These are phyloP conservation scores for Populus deltoides DNA, from an alignment of 345 rosid species.

Conservation along the genomic window DNA sequence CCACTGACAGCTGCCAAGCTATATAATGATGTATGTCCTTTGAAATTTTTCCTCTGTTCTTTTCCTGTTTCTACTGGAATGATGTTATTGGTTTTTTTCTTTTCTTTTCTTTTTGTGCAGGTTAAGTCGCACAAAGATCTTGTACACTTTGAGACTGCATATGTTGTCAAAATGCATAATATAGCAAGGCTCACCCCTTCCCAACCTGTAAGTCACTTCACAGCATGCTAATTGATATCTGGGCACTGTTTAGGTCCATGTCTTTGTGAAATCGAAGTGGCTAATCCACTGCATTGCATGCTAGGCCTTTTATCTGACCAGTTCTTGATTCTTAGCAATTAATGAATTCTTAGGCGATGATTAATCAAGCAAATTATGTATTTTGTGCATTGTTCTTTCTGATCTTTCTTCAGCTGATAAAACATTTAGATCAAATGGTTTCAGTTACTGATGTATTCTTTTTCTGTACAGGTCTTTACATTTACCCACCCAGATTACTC, in stretches of 20 bases:
- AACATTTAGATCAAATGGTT: slow-evolving; percentile 2
- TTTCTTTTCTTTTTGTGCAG: slow-evolving; percentile 40
- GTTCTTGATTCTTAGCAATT: neutral
- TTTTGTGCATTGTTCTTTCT: neutral
- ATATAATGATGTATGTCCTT: slow-evolving; percentile 67
- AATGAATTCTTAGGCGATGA: slow-evolving; percentile 5
- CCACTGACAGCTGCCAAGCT: slow-evolving; percentile 90
- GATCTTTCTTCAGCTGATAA: neutral
- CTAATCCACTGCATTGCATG: neutral
- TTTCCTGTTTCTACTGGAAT: slow-evolving; percentile 1
- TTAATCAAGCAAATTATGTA: neutral
- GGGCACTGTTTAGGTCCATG: neutral
- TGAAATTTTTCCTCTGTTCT: neutral
- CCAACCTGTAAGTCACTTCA: slow-evolving; percentile 58
- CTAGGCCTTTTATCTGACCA: neutral
- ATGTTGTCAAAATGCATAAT: slow-evolving; percentile 91
- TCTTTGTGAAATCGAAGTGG: neutral
- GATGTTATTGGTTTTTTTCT: slow-evolving; percentile 8
- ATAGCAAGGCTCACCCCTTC: slow-evolving; percentile 82
- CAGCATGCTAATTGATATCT: neutral
- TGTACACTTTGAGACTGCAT: slow-evolving; percentile 90
- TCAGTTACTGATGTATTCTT: slow-evolving; percentile 10
- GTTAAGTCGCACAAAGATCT: slow-evolving; percentile 88
- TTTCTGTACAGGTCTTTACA: slow-evolving; percentile 66
- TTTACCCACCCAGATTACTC: slow-evolving; percentile 78